A percentile compares a stretch with the other conserved stretches of the same genome.
phyloP scores from a whole-genome alignment of 2,329 filamentous ascomycete species.

The Daldinia eschscholtzii region DNA sequence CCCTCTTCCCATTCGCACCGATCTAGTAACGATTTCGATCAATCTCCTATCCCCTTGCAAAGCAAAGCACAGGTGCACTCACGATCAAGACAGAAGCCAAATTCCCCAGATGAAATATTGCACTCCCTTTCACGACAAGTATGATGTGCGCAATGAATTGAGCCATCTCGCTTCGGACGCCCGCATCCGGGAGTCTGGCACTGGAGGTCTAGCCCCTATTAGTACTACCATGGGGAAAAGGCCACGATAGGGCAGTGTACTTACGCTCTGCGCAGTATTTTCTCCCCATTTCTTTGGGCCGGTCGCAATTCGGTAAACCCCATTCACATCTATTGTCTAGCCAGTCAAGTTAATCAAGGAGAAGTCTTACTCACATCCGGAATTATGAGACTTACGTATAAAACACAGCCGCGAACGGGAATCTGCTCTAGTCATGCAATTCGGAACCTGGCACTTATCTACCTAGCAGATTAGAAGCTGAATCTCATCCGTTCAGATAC shows the following conservation, averaged over 20 bases:
- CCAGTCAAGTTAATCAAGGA: conserved; percentile 6
- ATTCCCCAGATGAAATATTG: conserved; percentile 7
- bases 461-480: neutral
- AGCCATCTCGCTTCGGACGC: neutral
- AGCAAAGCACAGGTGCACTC: conserved; percentile 6
- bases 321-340: conserved; percentile 34
- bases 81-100: conserved; percentile 21
- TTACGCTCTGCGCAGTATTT: conserved; percentile 17
- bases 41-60: neutral
- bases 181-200: conserved; percentile 19
- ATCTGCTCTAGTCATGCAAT: neutral
- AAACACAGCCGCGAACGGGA: conserved; percentile 7
- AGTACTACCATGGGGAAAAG: neutral
- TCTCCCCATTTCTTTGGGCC: neutral
- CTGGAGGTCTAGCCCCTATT: conserved; percentile 20
- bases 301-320: neutral
- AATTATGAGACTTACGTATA: conserved; percentile 15
- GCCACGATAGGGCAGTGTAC: neutral
- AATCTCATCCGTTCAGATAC: neutral
- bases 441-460: neutral
- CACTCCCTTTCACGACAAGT: conserved; percentile 27
- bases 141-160: conserved; percentile 18
- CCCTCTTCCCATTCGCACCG: conserved; percentile 17
- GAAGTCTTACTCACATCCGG: neutral
- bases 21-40: conserved; percentile 13